Evolutionary conservation across 2,329 filamentous ascomycete genomes (phyloP).

Genomic region (Scorias spongiosa): DNA sequence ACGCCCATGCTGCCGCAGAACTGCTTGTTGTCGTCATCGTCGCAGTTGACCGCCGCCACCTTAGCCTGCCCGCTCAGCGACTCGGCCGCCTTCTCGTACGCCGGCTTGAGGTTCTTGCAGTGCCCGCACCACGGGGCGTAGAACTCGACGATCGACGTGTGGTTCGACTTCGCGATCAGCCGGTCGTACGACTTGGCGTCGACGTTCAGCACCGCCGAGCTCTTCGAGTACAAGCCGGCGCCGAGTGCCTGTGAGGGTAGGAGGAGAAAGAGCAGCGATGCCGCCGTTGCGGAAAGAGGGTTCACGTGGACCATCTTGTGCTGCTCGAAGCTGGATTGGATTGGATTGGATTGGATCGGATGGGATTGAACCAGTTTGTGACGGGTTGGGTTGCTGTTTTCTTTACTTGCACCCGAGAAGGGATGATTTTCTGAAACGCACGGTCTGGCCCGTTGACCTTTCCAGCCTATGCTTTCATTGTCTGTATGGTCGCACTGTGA

Average conservation of each 20-base stretch:
- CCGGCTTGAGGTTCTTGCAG: conserved; percentile 88
- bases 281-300: conserved; percentile 6
- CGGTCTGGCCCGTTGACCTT: no score
- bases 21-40: conserved; percentile 81
- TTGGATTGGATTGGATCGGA: not conserved
- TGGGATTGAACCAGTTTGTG: no score
- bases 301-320: not conserved
- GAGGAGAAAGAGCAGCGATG: conserved; percentile 47
- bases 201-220: conserved; percentile 73
- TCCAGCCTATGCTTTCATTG: no score
- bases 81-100: conserved; percentile 85
- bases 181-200: conserved; percentile 64
- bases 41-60: conserved; percentile 88
- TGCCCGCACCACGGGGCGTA: conserved; percentile 97
- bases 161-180: conserved; percentile 74
- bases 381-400: no score
- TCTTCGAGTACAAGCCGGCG: conserved; percentile 69
- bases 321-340: not conserved
- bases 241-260: conserved; percentile 49
- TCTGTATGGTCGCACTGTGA: no score
- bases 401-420: no score
- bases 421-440: no score
- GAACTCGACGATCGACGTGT: conserved; percentile 53
- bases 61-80: conserved; percentile 84
- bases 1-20: conserved; percentile 77